Evolutionary conservation across 1,139 yeast genomes (phyloP), one percentile per base, ranked within the genome.

Genomic region (Tardiomyces blankii): DNA sequence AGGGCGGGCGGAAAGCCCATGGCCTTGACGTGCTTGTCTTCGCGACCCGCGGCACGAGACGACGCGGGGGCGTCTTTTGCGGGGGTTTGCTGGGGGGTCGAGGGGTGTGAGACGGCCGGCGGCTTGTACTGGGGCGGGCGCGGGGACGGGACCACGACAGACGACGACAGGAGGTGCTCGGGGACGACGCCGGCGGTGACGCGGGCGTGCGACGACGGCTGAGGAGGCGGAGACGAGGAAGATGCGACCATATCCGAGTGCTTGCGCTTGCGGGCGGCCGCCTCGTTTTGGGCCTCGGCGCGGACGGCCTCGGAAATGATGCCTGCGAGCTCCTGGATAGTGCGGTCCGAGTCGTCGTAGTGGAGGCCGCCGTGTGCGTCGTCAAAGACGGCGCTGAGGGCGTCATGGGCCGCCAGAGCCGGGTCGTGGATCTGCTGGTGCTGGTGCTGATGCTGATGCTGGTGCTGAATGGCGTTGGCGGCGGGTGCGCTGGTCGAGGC

Each of bases 1-100:
- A 59, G 47, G 30, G 54, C 43, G 1, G 65, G 65, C 2, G 65
- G 65, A 45, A 60, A 61, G 7, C 64, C 64, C 49, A 60, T 49
- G 3, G 62, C 60, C 32, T 51, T 51, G 21, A 54, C 58, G 7
- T 56, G 51, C 42, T 51, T 49, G 42, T 52, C 57, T 8, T 48
- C 53, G 19, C n/a, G 35, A 5, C 35, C 9, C 42, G 39, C 35
- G 43, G 18, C 32, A n/a, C n/a, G n/a, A n/a, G n/a, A n/a, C 4
- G 23, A 18, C n/a, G 35, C 39, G 9, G 40, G 12, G 8, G 43
- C 18, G 32, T 30, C 35, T 30, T 30, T 30, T 30, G 35, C 8
- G 11, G 30, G 5, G 9, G 35, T 11, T 21, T 21, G 25, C 25
- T 21, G 25, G 7, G 25, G 4, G 18, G 30, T 14, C 28, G 41